These are phyloP conservation scores for Pulveroboletus ravenelii DNA, from an alignment of 768 basidiomycete genomes.

Conservation along the genomic window DNA sequence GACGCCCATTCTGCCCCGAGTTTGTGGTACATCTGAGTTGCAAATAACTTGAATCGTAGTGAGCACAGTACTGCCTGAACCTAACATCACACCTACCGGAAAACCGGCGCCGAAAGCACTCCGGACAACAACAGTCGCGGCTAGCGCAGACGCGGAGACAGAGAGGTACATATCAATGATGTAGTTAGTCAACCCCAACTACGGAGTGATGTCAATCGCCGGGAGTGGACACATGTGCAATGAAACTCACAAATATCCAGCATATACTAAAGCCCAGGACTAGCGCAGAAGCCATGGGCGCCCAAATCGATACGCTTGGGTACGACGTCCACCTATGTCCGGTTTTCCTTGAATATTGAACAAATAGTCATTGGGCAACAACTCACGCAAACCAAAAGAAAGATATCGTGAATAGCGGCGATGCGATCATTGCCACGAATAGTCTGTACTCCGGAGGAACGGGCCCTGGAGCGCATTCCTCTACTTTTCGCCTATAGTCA, in stretches of 20 bases:
- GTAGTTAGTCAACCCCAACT: slow-evolving; percentile 57
- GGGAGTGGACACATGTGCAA: not conserved
- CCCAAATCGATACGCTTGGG: slow-evolving; percentile 48
- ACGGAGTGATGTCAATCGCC: not conserved
- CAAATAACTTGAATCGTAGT: slow-evolving; percentile 37
- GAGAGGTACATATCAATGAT: slow-evolving; percentile 56
- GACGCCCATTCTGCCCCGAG: slow-evolving; percentile 57
- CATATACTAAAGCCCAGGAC: slow-evolving; percentile 50
- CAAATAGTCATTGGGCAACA: not conserved
- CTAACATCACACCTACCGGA: slow-evolving; percentile 23
- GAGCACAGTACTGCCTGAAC: not conserved
- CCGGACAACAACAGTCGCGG: slow-evolving; percentile 48
- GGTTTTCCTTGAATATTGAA: not conserved
- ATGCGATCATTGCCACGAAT: slow-evolving; percentile 43
- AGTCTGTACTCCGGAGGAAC: slow-evolving; percentile 61
- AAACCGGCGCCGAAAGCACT: slow-evolving; percentile 52
- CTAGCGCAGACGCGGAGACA: slow-evolving; percentile 53
- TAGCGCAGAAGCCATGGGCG: slow-evolving; percentile 46
- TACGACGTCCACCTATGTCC: slow-evolving; percentile 52
- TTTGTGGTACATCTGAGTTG: slow-evolving; percentile 47
- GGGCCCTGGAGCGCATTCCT: slow-evolving; percentile 42
- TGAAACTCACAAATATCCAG: slow-evolving; percentile 47
- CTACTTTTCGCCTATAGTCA: slow-evolving; percentile 41
- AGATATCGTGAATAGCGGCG: slow-evolving; percentile 47
- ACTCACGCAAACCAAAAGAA: slow-evolving; percentile 65